These are phyloP conservation scores for Leucogyrophana mollusca DNA, from an alignment of 768 basidiomycete genomes.

Conservation along the genomic window DNA sequence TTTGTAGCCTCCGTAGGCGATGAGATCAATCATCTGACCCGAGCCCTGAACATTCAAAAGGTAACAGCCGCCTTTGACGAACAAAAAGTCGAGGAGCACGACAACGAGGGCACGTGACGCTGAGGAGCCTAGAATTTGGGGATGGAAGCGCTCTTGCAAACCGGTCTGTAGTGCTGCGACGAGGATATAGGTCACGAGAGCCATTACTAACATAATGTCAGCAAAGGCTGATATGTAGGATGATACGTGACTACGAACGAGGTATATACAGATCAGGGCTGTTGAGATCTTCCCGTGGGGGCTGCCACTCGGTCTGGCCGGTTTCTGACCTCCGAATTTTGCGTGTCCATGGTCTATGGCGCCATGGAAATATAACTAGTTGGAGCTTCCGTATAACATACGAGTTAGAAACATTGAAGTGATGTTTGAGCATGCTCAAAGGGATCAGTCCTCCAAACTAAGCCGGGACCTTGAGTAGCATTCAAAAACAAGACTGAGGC, in stretches of 20 bases:
- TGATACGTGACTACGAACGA: slow-evolving; percentile 39
- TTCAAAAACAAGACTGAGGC: neutral
- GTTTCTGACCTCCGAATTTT: slow-evolving; percentile 64
- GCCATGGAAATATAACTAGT: slow-evolving; percentile 93
- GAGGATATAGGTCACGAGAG: slow-evolving; percentile 92
- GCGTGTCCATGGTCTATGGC: slow-evolving; percentile 85
- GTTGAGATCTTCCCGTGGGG: slow-evolving; percentile 93
- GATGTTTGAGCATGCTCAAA: slow-evolving; percentile 74
- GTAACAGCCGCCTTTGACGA: slow-evolving; percentile 92
- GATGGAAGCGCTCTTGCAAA: slow-evolving; percentile 79
- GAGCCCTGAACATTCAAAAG: slow-evolving; percentile 81
- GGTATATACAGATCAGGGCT: slow-evolving; percentile 97
- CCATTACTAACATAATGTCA: slow-evolving; percentile 67
- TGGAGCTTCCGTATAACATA: slow-evolving; percentile 91
- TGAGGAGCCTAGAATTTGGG: slow-evolving; percentile 83
- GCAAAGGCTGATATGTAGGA: slow-evolving; percentile 1
- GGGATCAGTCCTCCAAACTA: slow-evolving; percentile 84
- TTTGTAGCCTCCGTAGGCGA: slow-evolving; percentile 96
- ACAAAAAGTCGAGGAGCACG: slow-evolving; percentile 82
- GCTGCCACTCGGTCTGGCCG: slow-evolving; percentile 69
- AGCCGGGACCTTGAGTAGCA: slow-evolving; percentile 4
- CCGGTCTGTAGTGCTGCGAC: slow-evolving; percentile 85
- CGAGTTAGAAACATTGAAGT: slow-evolving; percentile 94
- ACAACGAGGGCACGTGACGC: slow-evolving; percentile 84
- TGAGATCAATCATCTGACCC: slow-evolving; percentile 72